Evolutionary conservation across 2,329 filamentous ascomycete species (phyloP).

Genomic region (Aspergillus hortae): DNA sequence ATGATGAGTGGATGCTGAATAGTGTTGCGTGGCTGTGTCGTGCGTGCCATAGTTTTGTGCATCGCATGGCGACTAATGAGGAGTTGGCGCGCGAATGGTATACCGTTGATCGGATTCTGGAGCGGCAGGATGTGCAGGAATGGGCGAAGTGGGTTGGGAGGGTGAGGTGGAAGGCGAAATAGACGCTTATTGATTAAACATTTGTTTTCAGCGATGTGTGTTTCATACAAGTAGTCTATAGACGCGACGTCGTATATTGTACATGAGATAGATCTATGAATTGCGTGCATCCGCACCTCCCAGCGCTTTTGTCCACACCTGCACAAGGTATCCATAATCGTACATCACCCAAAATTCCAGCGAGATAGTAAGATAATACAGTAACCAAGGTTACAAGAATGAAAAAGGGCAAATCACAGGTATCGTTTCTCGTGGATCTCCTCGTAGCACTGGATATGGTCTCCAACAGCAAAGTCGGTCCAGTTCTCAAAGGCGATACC

Average conservation of each 20-base stretch:
- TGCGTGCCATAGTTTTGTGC: slow-evolving; percentile 79
- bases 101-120: slow-evolving; percentile 67
- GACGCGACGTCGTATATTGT: not conserved
- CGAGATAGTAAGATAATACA: not conserved
- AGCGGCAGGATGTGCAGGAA: slow-evolving; percentile 65
- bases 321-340: not conserved
- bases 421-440: slow-evolving; percentile 69
- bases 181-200: not conserved
- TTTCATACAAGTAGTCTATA: not conserved
- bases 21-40: slow-evolving; percentile 84
- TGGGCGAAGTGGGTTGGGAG: slow-evolving; percentile 71
- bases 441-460: slow-evolving; percentile 85
- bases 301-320: not conserved
- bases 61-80: slow-evolving; percentile 71
- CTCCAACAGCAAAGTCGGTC: slow-evolving; percentile 73
- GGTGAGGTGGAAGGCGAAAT: slow-evolving; percentile 68
- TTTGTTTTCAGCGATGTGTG: not conserved
- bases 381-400: slow-evolving; percentile 4
- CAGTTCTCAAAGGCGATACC: slow-evolving; percentile 81
- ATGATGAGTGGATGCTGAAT: slow-evolving; percentile 68
- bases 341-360: not conserved
- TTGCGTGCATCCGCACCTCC: not conserved
- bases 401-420: slow-evolving; percentile 23
- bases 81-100: slow-evolving; percentile 70
- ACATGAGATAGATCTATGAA: not conserved